Percentiles rank a stretch among this genome's conserved stretches.
These are phyloP conservation scores for Cladorrhinum samala DNA, from an alignment of 495 filamentous ascomycete genomes.

Conservation along the genomic window DNA sequence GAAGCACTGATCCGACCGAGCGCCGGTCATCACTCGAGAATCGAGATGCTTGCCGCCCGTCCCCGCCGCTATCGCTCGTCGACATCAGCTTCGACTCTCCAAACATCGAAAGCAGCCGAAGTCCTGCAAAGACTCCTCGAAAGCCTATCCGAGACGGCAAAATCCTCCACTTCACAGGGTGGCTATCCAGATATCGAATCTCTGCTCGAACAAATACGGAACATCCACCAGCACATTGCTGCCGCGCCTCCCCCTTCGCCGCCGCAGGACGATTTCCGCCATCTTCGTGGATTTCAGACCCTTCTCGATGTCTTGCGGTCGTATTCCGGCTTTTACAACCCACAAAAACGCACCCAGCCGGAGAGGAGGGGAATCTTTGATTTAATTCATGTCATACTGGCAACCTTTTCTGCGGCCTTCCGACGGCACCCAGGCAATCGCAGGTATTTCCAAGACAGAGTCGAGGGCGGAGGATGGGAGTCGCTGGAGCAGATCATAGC, in stretches of 20 bases:
- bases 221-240: constrained; percentile 44
- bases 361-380: constrained; percentile 60
- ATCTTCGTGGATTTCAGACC: constrained; percentile 70
- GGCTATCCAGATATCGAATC: constrained; percentile 38
- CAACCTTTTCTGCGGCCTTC: constrained; percentile 68
- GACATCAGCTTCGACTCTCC: constrained; percentile 51
- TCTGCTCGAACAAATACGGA: constrained; percentile 35
- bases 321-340: constrained; percentile 66
- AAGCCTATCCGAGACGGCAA: constrained; percentile 33
- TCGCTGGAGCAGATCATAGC: constrained; percentile 65
- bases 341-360: constrained; percentile 49
- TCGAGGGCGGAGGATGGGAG: constrained; percentile 69
- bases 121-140: constrained; percentile 57
- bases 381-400: constrained; percentile 63
- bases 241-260: constrained; percentile 37
- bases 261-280: constrained; percentile 74
- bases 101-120: constrained; percentile 51
- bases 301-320: constrained; percentile 62
- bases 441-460: constrained; percentile 70
- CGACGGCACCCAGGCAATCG: constrained; percentile 79
- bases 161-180: constrained; percentile 9
- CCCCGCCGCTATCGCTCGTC: constrained; percentile 56
- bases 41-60: constrained; percentile 38
- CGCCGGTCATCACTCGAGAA: constrained; percentile 5
- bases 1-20: constrained; percentile 22